Base-by-base conservation (phyloP, 2,329 filamentous ascomycete genomes). In the Didymella exigua region DNA sequence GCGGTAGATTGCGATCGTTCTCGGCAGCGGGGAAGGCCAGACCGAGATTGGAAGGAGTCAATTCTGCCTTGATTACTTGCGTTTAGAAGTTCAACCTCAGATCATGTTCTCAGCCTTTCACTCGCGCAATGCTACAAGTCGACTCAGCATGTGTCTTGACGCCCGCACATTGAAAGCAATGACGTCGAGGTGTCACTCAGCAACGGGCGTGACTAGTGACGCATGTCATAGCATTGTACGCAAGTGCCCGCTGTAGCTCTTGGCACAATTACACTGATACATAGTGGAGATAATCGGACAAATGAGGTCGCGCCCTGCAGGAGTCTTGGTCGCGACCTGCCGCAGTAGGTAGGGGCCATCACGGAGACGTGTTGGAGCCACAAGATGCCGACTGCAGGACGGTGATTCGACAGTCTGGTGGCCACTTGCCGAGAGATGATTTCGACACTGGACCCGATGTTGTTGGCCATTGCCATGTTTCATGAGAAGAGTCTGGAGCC, bases 1-100 rank as follows among this genome's bases (percentile, higher is more conserved):
- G 24, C 24, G 11, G 6, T 18, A 40, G 19, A n/a, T 26, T 42
- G 42, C 31, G 49, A 50, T 52, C 33, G 51, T 59, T 14, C 55
- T 58, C 46, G 56, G 60, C 49, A 55, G 54, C 54, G 62, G 56
- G 56, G 45, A 54, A 48, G 50, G 52, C 60, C 58, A 61, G 44
- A 51, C 62, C 50, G 24, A 23, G 52, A 60, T 48, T 29, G 62
- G 60, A 57, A 62, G 62, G 60, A 51, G 59, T 40, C 36, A 36
- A 30, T 26, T 23, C 29, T 47, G 26, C 16, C 34, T 42, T 30
- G 11, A 43, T 9, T 37, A 23, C 18, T 3, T 34, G 24, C 44
- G 18, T 2, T 7, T 24, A 16, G 6, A 23, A 21, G 19, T 3
- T 16, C 14, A 0, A 9, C n/a, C 31, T 8, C 6, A 14, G 5